Evolutionary conservation across 1,139 yeast genomes (phyloP).

Genomic region (Geotrichum cucujoidarum): DNA sequence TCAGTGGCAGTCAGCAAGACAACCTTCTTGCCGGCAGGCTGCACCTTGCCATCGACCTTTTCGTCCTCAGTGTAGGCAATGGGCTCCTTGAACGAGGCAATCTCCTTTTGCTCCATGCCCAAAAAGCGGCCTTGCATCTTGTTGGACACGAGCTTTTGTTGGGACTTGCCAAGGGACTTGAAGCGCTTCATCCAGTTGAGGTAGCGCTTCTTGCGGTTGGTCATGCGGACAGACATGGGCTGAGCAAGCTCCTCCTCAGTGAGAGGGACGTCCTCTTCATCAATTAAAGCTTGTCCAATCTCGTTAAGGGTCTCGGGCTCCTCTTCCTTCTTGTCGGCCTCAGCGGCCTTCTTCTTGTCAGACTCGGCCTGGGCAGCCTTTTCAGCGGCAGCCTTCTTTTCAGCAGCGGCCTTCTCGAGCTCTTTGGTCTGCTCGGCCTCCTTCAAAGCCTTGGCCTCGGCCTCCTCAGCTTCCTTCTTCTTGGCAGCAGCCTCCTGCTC

Average conservation of each 20-base stretch:
- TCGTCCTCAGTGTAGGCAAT: slow-evolving; percentile 13
- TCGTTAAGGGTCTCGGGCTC: slow-evolving; percentile 10
- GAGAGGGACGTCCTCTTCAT: neutral
- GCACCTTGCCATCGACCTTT: slow-evolving; percentile 21
- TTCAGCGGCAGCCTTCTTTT: neutral
- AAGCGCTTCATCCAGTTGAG: slow-evolving; percentile 15
- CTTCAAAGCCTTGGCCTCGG: neutral
- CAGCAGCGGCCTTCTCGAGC: neutral
- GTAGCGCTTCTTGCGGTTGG: slow-evolving; percentile 15
- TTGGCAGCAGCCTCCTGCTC: neutral
- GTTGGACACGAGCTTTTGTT: slow-evolving; percentile 7
- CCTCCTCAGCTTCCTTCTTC: slow-evolving; percentile 1
- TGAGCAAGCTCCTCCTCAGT: slow-evolving; percentile 9
- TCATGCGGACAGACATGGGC: slow-evolving; percentile 8
- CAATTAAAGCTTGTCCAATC: slow-evolving; percentile 1
- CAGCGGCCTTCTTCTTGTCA: neutral
- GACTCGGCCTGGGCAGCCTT: neutral
- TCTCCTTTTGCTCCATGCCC: slow-evolving; percentile 16
- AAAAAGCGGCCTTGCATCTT: slow-evolving; percentile 15
- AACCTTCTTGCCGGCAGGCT: slow-evolving; percentile 29
- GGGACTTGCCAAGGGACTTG: slow-evolving; percentile 1
- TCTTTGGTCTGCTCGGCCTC: slow-evolving; percentile 19
- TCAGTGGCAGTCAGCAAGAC: slow-evolving; percentile 35
- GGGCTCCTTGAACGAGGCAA: slow-evolving; percentile 7
- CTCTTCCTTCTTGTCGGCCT: neutral